phyloP scores from a whole-genome alignment of 1,139 yeast genomes.

The Hansenula sp. region DNA sequence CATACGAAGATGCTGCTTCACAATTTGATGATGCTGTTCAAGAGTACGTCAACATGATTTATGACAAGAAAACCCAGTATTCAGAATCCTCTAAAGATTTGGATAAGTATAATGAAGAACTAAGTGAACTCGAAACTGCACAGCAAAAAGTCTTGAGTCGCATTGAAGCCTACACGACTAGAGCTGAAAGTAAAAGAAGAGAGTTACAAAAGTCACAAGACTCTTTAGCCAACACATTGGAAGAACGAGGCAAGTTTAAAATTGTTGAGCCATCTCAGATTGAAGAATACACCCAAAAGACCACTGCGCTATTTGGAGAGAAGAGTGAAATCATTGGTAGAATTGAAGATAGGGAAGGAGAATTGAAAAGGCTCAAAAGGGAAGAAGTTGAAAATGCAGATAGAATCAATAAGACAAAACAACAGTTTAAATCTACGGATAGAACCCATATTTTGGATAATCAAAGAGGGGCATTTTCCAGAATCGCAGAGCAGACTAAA shows the following conservation, averaged over 20 bases:
- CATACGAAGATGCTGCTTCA: conserved; percentile 25
- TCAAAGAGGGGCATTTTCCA: conserved; percentile 17
- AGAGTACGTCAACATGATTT: conserved; percentile 11
- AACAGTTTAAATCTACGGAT: conserved; percentile 44
- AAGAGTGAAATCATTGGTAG: conserved; percentile 1
- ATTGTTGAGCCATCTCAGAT: background rate
- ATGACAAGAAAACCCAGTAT: conserved; percentile 6
- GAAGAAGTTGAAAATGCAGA: conserved; percentile 5
- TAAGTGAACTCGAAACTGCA: conserved; percentile 23
- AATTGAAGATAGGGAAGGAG: background rate
- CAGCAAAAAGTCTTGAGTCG: conserved; percentile 20
- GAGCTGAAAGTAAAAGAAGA: conserved; percentile 15
- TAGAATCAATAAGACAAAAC: conserved; percentile 14
- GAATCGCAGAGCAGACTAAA: conserved; percentile 26
- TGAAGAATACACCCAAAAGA: conserved; percentile 10
- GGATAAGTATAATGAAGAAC: conserved; percentile 18
- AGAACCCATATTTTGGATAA: conserved; percentile 39
- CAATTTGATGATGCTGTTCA: conserved; percentile 14
- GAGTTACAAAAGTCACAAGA: conserved; percentile 24
- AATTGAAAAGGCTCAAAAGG: background rate
- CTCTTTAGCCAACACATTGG: conserved; percentile 20
- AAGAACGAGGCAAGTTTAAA: conserved; percentile 21
- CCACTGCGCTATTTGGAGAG: conserved; percentile 21
- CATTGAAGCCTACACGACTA: conserved; percentile 7
- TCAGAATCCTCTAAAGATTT: conserved; percentile 13